Base-by-base conservation (phyloP, 1,139 yeast genomes). In the Protomyces inundatus region DNA sequence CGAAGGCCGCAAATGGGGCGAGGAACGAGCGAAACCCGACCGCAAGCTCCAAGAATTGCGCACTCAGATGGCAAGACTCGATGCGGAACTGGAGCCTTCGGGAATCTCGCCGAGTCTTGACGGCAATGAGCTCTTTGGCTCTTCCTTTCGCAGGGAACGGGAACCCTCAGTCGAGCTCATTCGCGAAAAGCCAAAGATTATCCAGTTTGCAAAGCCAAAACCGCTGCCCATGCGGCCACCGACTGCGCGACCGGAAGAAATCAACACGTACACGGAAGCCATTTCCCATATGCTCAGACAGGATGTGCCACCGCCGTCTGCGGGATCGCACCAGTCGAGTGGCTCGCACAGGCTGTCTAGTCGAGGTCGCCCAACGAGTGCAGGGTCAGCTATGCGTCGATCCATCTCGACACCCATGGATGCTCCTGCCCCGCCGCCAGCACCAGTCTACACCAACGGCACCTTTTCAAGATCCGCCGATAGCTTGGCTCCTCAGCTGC, bases 21-120 rank as follows among this genome's bases (percentile, higher is more conserved):
- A 48, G 45, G 55, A 50, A 4, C 87, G n/a, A 2, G 14, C 85
- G 6, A 68, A 88, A 72, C 96, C 97, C 7, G 87, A 87, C 70
- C 82, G 87, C 5, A 79, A 95, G 69, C 77, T 91, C 63, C 81
- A 95, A 67, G 86, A 84, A 57, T 79, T 91, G 67, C 81, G 97
- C 66, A 90, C 86, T 69, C 84, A 87, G 72, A 66, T 60, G 64
- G 61, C 48, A 33, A 23, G 23, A 23, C 23, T 23, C 23, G 48
- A 42, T 9, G 6, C 16, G n/a, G 9, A 14, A 10, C 10, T 12
- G 14, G 6, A 32, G 9, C 35, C 7, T n/a, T 16, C n/a, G 12
- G 33, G 30, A 9, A 10, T 9, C 9, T 36, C 39, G 39, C 10
- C 30, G 5, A 36, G 42, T 30, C 6, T 34, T 4, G 50, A 37